These are phyloP conservation scores for Rhododendron williamsianum DNA, from an alignment of 148 eudicot genomes.

Conservation along the genomic window DNA sequence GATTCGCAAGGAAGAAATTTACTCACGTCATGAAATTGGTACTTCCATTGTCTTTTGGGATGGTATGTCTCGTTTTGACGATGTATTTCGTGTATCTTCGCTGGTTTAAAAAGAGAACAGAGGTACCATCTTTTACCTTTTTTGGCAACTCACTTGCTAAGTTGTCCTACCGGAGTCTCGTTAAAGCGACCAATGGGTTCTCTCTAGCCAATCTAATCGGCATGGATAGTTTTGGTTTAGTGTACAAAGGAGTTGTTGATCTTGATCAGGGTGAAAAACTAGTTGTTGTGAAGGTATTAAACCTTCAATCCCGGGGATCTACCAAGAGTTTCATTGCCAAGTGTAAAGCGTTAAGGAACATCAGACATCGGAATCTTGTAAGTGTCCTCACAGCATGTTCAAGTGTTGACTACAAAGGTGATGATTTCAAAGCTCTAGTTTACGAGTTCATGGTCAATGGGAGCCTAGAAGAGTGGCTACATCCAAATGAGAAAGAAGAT, in stretches of 20 bases:
- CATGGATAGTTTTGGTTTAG: too few relatives aligned
- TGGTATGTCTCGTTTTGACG: neutral
- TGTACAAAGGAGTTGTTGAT: too few relatives aligned
- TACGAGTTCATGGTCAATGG: conserved; percentile 5
- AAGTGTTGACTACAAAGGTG: neutral
- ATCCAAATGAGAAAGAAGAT: neutral
- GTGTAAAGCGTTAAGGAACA: neutral
- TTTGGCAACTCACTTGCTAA: neutral
- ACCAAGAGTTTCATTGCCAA: neutral
- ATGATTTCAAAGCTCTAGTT: neutral
- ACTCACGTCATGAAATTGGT: neutral
- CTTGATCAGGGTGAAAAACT: too few relatives aligned
- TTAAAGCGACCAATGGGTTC: too few relatives aligned
- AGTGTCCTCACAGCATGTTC: neutral
- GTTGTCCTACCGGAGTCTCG: too few relatives aligned
- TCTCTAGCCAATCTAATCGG: too few relatives aligned
- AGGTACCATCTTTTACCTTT: neutral
- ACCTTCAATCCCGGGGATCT: neutral
- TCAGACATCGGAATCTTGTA: neutral
- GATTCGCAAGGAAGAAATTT: neutral
- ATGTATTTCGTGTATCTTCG: neutral
- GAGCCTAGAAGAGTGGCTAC: neutral
- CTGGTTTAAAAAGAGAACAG: neutral
- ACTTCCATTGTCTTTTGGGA: neutral
- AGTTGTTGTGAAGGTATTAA: too few relatives aligned